These are phyloP conservation scores for Pinguiococcus pyrenoidosus DNA, from an alignment of 108 stramenopile species.

Conservation along the genomic window DNA sequence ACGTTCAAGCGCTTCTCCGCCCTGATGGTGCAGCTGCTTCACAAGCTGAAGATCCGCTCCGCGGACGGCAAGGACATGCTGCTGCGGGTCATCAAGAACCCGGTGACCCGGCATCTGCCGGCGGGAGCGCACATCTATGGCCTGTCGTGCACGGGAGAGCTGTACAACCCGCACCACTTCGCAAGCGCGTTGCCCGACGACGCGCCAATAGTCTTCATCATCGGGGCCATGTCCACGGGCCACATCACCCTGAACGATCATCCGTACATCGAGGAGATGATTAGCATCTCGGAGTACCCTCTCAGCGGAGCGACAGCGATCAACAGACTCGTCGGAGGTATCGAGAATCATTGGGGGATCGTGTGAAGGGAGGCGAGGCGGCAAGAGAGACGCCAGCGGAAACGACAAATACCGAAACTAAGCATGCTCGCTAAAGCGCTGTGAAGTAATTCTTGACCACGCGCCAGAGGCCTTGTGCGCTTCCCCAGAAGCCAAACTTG, in stretches of 20 bases:
- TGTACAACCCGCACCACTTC: conserved; percentile 68
- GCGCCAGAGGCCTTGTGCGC: no score
- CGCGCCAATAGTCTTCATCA: conserved; percentile 69
- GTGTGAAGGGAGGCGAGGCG: no score
- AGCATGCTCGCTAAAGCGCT: no score
- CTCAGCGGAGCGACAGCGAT: conserved; percentile 81
- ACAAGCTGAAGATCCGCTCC: conserved; percentile 98
- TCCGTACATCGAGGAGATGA: conserved; percentile 87
- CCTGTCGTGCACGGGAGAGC: conserved; percentile 52
- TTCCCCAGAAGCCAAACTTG: no score
- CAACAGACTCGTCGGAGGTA: conserved; percentile 65
- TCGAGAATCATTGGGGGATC: conserved; percentile 91
- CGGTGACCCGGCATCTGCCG: conserved; percentile 83
- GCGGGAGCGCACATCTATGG: conserved; percentile 76
- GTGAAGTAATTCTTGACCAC: no score
- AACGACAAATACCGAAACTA: no score
- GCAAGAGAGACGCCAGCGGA: no score
- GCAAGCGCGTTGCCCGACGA: conserved; percentile 56
- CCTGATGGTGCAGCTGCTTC: conserved; percentile 81
- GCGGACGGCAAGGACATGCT: conserved; percentile 61
- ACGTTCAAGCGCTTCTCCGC: conserved; percentile 83
- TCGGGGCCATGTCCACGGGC: conserved; percentile 91
- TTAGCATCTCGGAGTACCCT: conserved; percentile 85
- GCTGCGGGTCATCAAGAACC: conserved; percentile 94
- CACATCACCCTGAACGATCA: conserved; percentile 78